phyloP scores from a whole-genome alignment of 225 moss, liverwort and hornwort genomes.

The Antitrichia curtipendula region DNA sequence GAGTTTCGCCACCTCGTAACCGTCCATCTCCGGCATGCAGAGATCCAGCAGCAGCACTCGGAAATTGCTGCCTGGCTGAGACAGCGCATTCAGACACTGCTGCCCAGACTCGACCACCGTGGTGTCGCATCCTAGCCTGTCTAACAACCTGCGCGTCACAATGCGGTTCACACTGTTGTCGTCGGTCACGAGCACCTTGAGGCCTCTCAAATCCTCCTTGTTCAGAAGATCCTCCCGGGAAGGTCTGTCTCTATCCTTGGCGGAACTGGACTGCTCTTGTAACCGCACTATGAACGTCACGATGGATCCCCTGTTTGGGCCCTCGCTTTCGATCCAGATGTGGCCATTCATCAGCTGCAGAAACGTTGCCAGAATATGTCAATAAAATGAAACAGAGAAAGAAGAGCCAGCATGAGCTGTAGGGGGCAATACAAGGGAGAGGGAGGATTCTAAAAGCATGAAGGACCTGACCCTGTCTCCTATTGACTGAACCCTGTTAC shows the following conservation, averaged over 20 bases:
- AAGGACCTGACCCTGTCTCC: not conserved
- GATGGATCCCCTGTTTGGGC: conserved; percentile 15
- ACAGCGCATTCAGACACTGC: conserved; percentile 28
- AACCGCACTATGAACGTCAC: conserved; percentile 47
- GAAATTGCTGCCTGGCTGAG: conserved; percentile 35
- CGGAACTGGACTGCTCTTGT: conserved; percentile 31
- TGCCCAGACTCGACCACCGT: conserved; percentile 47
- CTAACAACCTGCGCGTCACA: conserved; percentile 41
- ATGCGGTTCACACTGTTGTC: conserved; percentile 63
- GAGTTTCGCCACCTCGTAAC: conserved; percentile 42
- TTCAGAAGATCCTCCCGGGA: conserved; percentile 23
- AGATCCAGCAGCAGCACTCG: conserved; percentile 40
- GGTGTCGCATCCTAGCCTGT: conserved; percentile 33
- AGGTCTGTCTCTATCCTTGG: conserved; percentile 23
- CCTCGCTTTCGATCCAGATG: conserved; percentile 56
- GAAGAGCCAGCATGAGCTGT: not conserved
- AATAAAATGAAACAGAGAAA: not conserved
- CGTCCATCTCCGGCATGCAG: conserved; percentile 79
- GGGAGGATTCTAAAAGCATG: not conserved
- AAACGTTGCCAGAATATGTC: not conserved
- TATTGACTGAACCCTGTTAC: not conserved
- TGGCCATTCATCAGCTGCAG: conserved; percentile 55
- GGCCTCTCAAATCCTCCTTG: conserved; percentile 35
- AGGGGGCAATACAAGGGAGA: not conserved
- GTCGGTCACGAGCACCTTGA: conserved; percentile 52